phyloP scores from a whole-genome alignment of 306 rosid species.

The Cicer judaicum region DNA sequence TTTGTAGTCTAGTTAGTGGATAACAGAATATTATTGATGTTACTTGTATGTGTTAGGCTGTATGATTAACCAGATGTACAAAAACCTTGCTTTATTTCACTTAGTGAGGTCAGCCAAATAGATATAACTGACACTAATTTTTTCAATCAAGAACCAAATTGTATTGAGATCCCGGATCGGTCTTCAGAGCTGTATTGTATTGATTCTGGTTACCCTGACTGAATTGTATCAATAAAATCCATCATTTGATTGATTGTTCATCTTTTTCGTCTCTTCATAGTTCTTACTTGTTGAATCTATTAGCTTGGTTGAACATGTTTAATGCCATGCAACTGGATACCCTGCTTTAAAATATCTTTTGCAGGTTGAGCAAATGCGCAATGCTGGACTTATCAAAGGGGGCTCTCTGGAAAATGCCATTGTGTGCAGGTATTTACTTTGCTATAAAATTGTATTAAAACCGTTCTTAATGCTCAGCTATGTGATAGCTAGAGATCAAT shows the following conservation, averaged over 20 bases:
- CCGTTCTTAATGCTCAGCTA: conserved; percentile 20
- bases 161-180: background rate
- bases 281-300: background rate
- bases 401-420: conserved; percentile 84
- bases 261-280: background rate
- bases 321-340: conserved; percentile 15
- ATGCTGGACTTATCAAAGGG: conserved; percentile 83
- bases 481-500: conserved; percentile 19
- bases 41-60: background rate
- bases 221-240: conserved; percentile 5
- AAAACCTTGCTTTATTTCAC: conserved; percentile 1
- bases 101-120: background rate
- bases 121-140: background rate
- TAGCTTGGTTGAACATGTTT: conserved; percentile 25
- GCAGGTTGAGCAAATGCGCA: conserved; percentile 81
- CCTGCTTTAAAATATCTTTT: conserved; percentile 35
- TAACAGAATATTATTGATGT: conserved; percentile 1
- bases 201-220: background rate
- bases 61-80: conserved; percentile 7
- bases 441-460: conserved; percentile 19
- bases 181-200: background rate
- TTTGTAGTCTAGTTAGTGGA: conserved; percentile 39
- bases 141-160: background rate
- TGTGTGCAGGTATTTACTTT: conserved; percentile 73
- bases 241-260: background rate